phyloP scores from a whole-genome alignment of 768 basidiomycete genomes.

The Tricholoma saponaceum region DNA sequence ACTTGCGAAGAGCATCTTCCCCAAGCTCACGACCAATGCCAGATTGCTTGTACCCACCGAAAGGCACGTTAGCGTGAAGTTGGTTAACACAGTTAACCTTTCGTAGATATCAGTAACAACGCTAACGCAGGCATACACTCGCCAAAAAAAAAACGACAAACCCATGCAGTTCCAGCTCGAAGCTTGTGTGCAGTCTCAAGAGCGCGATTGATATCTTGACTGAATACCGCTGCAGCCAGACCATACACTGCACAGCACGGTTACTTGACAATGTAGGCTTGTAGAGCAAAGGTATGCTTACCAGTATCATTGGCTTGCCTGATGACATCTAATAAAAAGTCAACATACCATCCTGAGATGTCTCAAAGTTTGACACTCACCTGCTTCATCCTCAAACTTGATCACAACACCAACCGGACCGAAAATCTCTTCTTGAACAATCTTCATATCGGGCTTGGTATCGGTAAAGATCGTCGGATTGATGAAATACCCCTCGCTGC shows the following conservation, averaged over 20 bases:
- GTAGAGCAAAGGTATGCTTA: slow-evolving; percentile 6
- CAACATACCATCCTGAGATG: not conserved
- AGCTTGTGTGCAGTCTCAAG: slow-evolving; percentile 68
- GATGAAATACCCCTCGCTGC: slow-evolving; percentile 57
- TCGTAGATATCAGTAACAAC: slow-evolving; percentile 11
- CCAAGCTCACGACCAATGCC: slow-evolving; percentile 2
- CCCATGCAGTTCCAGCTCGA: slow-evolving; percentile 80
- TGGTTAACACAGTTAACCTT: slow-evolving; percentile 44
- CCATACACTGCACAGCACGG: slow-evolving; percentile 51
- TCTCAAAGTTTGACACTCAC: not conserved
- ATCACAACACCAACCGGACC: slow-evolving; percentile 3
- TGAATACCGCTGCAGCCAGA: slow-evolving; percentile 85
- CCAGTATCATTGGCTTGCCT: slow-evolving; percentile 77
- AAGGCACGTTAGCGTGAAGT: slow-evolving; percentile 35
- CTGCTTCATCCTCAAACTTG: slow-evolving; percentile 2
- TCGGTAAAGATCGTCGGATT: slow-evolving; percentile 73
- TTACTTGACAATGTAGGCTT: not conserved
- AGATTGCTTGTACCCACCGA: slow-evolving; percentile 4
- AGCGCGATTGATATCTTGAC: slow-evolving; percentile 71
- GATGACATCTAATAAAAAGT: slow-evolving; percentile 43
- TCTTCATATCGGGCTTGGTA: slow-evolving; percentile 64
- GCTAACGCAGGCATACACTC: not conserved
- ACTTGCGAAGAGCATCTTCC: not conserved
- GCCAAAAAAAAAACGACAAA: slow-evolving; percentile 18
- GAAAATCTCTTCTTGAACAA: slow-evolving; percentile 74